Base-by-base conservation (phyloP, 768 basidiomycete species). In the Cystobasidiopsis lactophilus region DNA sequence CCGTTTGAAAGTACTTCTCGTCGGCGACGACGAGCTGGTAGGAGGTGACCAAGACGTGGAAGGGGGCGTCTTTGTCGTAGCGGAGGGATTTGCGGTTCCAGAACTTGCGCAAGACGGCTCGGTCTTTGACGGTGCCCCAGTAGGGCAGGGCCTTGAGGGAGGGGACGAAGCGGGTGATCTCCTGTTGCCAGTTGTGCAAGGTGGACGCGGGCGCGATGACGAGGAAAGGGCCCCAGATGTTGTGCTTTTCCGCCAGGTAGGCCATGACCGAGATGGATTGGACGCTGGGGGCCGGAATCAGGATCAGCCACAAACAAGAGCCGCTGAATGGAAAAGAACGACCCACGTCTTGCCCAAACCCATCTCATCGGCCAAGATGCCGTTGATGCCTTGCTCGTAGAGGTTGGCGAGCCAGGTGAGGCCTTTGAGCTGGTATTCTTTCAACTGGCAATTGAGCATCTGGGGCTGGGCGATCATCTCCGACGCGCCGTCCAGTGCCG, bases 331-430 rank as follows among this genome's bases (percentile, higher is more conserved):
- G 46, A 58, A 23, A 53, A 37, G n/a, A n/a, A n/a, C 49, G 35
- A 37, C 49, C 27, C 26, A 59, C 49, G 66, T 91, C 83, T 89
- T 57, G 18, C 56, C 65, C 24, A 67, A 75, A 68, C 88, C 88
- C 91, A 96, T 96, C 69, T 98, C 93, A 64, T 98, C 93, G 2
- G 93, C 93, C 21, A 98, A 74, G 61, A 98, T 98, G 45, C 93
- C 93, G 63, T 98, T 98, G 73, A 96, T 96, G 41, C 93, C 93
- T 67, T 96, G 91, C 65, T 96, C 93, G 63, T 96, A 98, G 21
- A 98, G 71, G 16, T 89, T 93, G 18, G 80, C 93, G 24, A 98
- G 71, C 93, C 93, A 98, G 58, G 93, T 96, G 31, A 98, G 73
- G 57, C 93, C 93, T 63, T 96, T 96, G 52, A 98, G 67, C 65